A percentile compares a stretch with the other conserved stretches of the same genome.
These are phyloP conservation scores for Plectosphaerella sp. DNA, from an alignment of 2,329 filamentous ascomycete genomes.

Conservation along the genomic window DNA sequence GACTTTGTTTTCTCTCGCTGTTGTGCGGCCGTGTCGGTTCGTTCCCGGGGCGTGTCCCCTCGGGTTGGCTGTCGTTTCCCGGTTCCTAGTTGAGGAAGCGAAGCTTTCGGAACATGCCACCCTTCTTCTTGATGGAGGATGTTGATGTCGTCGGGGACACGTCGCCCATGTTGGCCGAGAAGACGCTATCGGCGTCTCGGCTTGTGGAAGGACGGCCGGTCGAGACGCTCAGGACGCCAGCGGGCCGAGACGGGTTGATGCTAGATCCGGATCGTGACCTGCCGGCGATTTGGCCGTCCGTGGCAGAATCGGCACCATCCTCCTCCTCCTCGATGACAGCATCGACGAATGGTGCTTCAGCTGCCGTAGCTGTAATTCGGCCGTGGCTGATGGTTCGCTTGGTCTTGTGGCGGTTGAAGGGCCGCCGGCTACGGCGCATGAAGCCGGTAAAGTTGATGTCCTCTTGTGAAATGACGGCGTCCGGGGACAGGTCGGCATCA, in stretches of 20 bases:
- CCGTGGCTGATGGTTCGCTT: constrained; percentile 43
- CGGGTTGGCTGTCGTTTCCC: neutral
- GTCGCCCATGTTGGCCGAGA: constrained; percentile 17
- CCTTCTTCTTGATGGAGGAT: neutral
- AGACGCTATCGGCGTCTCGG: constrained; percentile 36
- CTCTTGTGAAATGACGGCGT: constrained; percentile 51
- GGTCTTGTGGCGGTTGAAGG: constrained; percentile 40
- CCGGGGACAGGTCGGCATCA: constrained; percentile 52
- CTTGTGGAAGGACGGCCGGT: constrained; percentile 7
- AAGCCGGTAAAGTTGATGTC: constrained; percentile 42
- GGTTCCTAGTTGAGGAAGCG: constrained; percentile 8
- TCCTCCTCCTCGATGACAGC: constrained; percentile 16
- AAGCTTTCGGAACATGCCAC: constrained; percentile 6
- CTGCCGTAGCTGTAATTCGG: constrained; percentile 30
- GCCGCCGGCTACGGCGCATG: constrained; percentile 35
- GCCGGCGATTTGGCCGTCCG: neutral
- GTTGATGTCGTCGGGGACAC: constrained; percentile 9
- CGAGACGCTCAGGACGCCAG: constrained; percentile 5
- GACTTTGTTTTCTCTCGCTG: neutral
- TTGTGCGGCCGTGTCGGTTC: neutral
- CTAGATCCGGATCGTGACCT: constrained; percentile 8
- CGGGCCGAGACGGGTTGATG: constrained; percentile 4
- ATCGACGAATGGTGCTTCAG: constrained; percentile 25
- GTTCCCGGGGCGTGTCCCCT: neutral
- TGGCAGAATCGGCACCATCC: constrained; percentile 8